These are phyloP conservation scores for Elongisporangium senticosum DNA, from an alignment of 352 stramenopile genomes.

Conservation along the genomic window DNA sequence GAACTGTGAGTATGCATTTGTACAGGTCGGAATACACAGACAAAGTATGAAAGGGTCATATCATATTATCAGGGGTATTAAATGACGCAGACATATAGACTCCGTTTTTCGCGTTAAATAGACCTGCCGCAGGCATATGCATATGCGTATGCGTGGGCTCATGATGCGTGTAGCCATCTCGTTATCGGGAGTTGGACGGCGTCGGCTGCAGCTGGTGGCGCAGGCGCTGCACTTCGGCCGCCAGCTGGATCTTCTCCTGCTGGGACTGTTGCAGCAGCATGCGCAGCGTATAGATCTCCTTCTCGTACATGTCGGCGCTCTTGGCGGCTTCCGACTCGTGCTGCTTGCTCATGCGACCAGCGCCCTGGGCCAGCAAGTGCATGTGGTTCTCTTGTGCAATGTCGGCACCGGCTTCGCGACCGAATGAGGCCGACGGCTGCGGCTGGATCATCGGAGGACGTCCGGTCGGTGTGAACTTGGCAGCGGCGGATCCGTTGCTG, in stretches of 20 bases:
- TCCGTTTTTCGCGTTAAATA: not conserved
- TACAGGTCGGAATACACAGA: not conserved
- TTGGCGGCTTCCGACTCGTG: constrained; percentile 15
- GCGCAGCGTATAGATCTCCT: constrained; percentile 57
- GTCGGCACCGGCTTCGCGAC: not conserved
- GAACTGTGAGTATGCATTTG: not conserved
- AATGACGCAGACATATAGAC: not conserved
- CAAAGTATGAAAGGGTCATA: not conserved
- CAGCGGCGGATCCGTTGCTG: constrained; percentile 12
- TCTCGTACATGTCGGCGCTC: constrained; percentile 53
- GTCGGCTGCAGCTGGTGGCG: constrained; percentile 33
- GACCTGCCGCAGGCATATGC: not conserved
- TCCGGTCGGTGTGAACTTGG: constrained; percentile 12
- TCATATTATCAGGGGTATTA: not conserved
- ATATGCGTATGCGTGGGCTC: not conserved
- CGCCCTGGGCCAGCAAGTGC: constrained; percentile 57
- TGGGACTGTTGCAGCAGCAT: constrained; percentile 70
- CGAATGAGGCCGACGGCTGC: constrained; percentile 12
- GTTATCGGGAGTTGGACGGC: not conserved
- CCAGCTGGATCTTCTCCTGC: constrained; percentile 60
- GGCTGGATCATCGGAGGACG: constrained; percentile 13
- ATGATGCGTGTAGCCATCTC: not conserved
- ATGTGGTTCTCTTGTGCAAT: constrained; percentile 42
- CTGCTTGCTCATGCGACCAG: constrained; percentile 59
- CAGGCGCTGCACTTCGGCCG: constrained; percentile 62